These are phyloP conservation scores for Thecaphora thlaspeos DNA, from an alignment of 1,284 basidiomycete species.

Conservation along the genomic window DNA sequence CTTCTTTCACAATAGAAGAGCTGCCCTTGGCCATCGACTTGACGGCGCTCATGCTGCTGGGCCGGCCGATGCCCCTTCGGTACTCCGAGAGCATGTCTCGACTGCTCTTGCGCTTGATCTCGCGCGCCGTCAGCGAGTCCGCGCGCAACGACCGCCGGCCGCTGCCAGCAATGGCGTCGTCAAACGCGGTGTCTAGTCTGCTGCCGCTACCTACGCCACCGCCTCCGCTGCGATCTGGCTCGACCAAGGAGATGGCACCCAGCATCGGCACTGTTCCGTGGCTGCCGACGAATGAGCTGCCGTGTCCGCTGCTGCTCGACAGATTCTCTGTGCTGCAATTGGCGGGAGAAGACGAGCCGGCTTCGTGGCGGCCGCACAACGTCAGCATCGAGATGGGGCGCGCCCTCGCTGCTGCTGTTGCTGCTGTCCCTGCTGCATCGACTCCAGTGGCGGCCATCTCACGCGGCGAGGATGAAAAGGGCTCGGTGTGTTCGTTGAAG, in stretches of 20 bases:
- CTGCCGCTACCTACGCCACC: conserved; percentile 8
- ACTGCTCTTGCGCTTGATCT: conserved; percentile 40
- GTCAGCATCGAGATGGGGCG: conserved; percentile 9
- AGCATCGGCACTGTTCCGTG: conserved; percentile 31
- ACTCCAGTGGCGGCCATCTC: conserved; percentile 9
- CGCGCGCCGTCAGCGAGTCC: conserved; percentile 4
- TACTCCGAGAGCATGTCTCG: conserved; percentile 53
- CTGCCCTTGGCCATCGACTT: conserved; percentile 16
- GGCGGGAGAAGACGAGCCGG: conserved; percentile 9
- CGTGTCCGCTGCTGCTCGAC: conserved; percentile 22
- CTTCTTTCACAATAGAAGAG: background rate
- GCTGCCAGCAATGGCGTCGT: background rate
- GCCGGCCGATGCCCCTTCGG: conserved; percentile 38
- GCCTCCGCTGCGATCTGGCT: conserved; percentile 7
- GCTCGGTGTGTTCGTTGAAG: conserved; percentile 20
- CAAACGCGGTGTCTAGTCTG: conserved; percentile 1
- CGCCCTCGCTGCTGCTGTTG: conserved; percentile 5
- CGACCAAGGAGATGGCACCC: conserved; percentile 24
- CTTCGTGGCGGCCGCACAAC: background rate
- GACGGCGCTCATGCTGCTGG: conserved; percentile 32
- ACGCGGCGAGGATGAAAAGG: conserved; percentile 11
- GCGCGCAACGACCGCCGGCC: background rate
- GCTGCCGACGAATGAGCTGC: conserved; percentile 18
- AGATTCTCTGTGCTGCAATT: conserved; percentile 17
- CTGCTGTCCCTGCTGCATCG: conserved; percentile 6